Base-by-base conservation (phyloP, 2,329 filamentous ascomycete species). In the Emergomyces africanus region DNA sequence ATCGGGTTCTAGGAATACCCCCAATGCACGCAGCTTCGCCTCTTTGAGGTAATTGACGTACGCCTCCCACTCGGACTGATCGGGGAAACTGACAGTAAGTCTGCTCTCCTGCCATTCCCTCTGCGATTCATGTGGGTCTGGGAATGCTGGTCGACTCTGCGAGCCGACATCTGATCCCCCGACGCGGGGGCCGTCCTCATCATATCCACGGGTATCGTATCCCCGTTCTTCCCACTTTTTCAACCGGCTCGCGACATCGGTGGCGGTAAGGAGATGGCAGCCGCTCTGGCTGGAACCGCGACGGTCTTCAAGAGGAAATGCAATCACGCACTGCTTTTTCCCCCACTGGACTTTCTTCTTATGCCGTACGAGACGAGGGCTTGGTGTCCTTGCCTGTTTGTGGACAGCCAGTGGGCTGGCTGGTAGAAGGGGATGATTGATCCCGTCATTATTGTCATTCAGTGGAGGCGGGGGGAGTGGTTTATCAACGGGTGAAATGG, bases 1-100 rank as follows among this genome's bases (percentile, higher is more conserved):
- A 57, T 94, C 89, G 5, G 90, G 86, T 54, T 87, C 88, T 61
- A 89, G 80, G 20, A 84, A 90, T 14, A 97, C 94, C 64, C 94
- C 94, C 59, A 99, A 80, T 56, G 92, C 91, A 62, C 90, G 85
- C 57, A 99, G 79, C 75, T 96, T 99, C 61, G 92, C 90, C 75
- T 99, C 94, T 65, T 89, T 85, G 41, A 97, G 77, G 64, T 87
- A 86, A 58, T 87, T 82, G 60, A 91, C 87, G 71, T 97, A 96
- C 30, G 84, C 79, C 67, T 89, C 87, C 86, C 86, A 89, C 66
- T 83, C 80, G 46, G 69, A 75, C 66, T 73, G 72, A 61, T 78
- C 68, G 4, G 77, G 76, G 61, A 79, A 74, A 20, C 68, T 71
- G 59, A 79, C 70, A 12, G 65, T 64, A 60, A 67, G 73, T 10